Evolutionary conservation across 2,329 filamentous ascomycete genomes (phyloP), one percentile per base, ranked within the genome.

Genomic region (Sarocladium oryzae): DNA sequence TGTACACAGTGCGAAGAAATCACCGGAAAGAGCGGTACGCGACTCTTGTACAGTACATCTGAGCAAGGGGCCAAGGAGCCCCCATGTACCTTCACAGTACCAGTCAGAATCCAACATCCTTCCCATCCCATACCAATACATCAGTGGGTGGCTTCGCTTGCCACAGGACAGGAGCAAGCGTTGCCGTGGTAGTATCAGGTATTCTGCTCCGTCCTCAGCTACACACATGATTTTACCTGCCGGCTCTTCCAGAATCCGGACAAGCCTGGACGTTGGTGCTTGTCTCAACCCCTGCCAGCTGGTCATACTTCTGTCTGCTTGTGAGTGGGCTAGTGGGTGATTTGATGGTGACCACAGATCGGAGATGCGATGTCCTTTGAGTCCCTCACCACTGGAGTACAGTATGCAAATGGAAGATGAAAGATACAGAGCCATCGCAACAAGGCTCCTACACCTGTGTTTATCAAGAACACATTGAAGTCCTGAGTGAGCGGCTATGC

Each of bases 71-170:
- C 59, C 60, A 59, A 57, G 57, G 56, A 55, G 50, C 51, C 45
- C 51, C 45, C 56, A 57, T 59, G 67, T 70, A 67, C 61, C 65
- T 60, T 56, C 67, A 70, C 68, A 69, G 68, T 69, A 69, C 66
- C 64, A 53, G 58, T 51, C 54, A 59, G 13, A 58, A 56, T 56
- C n/a, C 28, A 21, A 48, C 15, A 20, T n/a, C 28, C 43, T 8
- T 40, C 36, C 33, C 33, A 9, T 16, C 8, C 33, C 33, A n/a
- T 9, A 7, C 8, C 33, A 45, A 45, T 23, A 24, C 16, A 21
- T 33, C 16, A 24, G 21, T 23, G 28, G 18, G 26, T 32, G 43
- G 43, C 43, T 33, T 48, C 43, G 43, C 43, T 48, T 48, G 16
- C 43, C 28, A n/a, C n/a, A n/a, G n/a, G n/a, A 23, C 23, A 20